Evolutionary conservation across 805 yeast species (phyloP), one percentile per base, ranked within the genome.

Genomic region (Candida namnaoensis): DNA sequence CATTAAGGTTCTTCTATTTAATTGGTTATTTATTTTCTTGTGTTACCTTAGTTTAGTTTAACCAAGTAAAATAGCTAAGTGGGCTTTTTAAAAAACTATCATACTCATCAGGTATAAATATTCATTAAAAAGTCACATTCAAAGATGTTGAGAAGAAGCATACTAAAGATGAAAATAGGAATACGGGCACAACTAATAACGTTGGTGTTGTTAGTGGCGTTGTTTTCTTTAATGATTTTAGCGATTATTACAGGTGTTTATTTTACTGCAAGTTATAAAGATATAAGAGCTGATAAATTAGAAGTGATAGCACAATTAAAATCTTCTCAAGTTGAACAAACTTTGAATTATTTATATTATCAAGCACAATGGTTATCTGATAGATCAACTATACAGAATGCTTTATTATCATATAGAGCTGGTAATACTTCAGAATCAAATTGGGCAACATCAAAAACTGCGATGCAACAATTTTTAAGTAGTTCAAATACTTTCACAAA

Each of bases 301-400:
- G 76, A 75, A 51, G 86, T 86, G 36, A 84, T 88, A 19, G 84
- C 95, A 2, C 84, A 84, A 57, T 65, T 88, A 42, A 88, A 87
- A 58, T 78, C 91, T 0, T 74, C 90, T 0, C 96, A 88, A 58
- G 66, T 88, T 19, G 72, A 71, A 41, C 96, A 87, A 60, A 73
- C 77, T 35, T 64, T 85, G 44, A 74, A 74, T 44, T 72, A 69
- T 45, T 65, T 76, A 26, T 81, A 78, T 56, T 84, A 80, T 54
- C 95, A 87, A 58, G 72, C 80, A 3, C 71, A 72, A 43, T 79
- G 83, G 67, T 63, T 88, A 9, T 64, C 86, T 1, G 67, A 77
- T 4, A 71, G 80, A 49, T 84, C 78, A 43, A 59, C 80, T 1
- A 56, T 88, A 8, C 81, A 79, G 46, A 51, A 60, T 12, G 78